Evolutionary conservation across 805 yeast genomes (phyloP).

Genomic region (Candida ovalis): DNA sequence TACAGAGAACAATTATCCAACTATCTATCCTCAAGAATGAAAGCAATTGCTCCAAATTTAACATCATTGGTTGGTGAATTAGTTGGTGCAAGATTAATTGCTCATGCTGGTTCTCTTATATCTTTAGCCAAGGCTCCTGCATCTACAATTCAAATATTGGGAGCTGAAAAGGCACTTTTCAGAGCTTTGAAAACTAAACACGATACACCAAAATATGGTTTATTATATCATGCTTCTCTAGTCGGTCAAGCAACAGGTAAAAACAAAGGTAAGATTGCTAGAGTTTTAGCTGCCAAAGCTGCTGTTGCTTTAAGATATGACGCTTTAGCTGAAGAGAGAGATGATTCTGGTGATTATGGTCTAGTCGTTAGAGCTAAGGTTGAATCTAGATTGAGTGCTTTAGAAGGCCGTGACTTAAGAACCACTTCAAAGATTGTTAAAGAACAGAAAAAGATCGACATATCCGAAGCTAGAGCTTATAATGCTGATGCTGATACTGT

Average conservation of each 20-base stretch:
- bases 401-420: constrained; percentile 96
- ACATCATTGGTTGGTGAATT: constrained; percentile 95
- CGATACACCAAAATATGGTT: constrained; percentile 97
- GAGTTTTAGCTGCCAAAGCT: constrained; percentile 98
- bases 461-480: constrained; percentile 81
- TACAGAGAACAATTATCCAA: constrained; percentile 95
- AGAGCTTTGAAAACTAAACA: constrained; percentile 98
- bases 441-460: constrained; percentile 81
- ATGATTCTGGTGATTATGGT: constrained; percentile 93
- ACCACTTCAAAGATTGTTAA: constrained; percentile 80
- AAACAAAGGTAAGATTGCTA: constrained; percentile 98
- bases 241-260: constrained; percentile 98
- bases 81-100: constrained; percentile 96
- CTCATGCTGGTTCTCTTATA: constrained; percentile 93
- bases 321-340: constrained; percentile 95
- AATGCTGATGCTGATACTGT: constrained; percentile 93
- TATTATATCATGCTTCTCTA: constrained; percentile 92
- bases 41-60: constrained; percentile 97
- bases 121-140: constrained; percentile 98
- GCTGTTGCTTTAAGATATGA: constrained; percentile 96
- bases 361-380: constrained; percentile 87
- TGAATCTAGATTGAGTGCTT: constrained; percentile 87
- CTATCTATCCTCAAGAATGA: constrained; percentile 92
- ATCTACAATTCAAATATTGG: constrained; percentile 95
- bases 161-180: constrained; percentile 98